A percentile compares a stretch with the other conserved stretches of the same genome.
Conservation (phyloP, 2,329 filamentous ascomycete species). For the Venturia nashicola region DNA sequence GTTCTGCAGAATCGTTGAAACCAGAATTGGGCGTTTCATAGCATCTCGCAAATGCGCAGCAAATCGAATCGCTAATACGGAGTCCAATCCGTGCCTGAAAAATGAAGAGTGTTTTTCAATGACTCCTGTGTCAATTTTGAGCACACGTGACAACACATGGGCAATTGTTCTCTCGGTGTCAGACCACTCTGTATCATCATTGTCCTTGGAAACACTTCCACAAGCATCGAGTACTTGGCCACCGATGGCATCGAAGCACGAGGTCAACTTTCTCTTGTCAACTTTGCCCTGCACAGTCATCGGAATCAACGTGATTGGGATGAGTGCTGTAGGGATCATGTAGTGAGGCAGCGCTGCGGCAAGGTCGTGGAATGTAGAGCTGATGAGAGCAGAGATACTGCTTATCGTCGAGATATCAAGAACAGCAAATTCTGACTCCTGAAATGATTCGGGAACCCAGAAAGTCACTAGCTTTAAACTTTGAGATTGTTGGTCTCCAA, state of each 20-base stretch:
- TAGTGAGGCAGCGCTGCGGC: constrained; percentile 54
- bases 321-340: constrained; percentile 64
- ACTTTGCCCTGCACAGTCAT: constrained; percentile 65
- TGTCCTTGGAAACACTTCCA: constrained; percentile 20
- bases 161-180: constrained; percentile 45
- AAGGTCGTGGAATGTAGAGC: constrained; percentile 27
- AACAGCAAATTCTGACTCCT: constrained; percentile 17
- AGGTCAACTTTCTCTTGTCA: constrained; percentile 44
- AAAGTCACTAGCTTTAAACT: constrained; percentile 47
- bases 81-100: constrained; percentile 69
- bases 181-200: constrained; percentile 35
- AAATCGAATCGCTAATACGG: constrained; percentile 65
- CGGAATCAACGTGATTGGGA: constrained; percentile 59
- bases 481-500: background rate
- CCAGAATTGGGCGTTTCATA: background rate
- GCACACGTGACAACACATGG: constrained; percentile 38
- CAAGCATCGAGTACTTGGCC: constrained; percentile 32
- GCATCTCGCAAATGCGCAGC: constrained; percentile 41
- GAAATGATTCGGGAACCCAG: constrained; percentile 40
- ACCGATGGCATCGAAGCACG: constrained; percentile 35
- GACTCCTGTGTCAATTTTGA: constrained; percentile 31
- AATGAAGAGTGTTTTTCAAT: constrained; percentile 60
- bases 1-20: constrained; percentile 9
- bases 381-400: constrained; percentile 10
- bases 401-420: constrained; percentile 25